These are phyloP conservation scores for Boletus sensibilis DNA, from an alignment of 768 basidiomycete genomes.

Conservation along the genomic window DNA sequence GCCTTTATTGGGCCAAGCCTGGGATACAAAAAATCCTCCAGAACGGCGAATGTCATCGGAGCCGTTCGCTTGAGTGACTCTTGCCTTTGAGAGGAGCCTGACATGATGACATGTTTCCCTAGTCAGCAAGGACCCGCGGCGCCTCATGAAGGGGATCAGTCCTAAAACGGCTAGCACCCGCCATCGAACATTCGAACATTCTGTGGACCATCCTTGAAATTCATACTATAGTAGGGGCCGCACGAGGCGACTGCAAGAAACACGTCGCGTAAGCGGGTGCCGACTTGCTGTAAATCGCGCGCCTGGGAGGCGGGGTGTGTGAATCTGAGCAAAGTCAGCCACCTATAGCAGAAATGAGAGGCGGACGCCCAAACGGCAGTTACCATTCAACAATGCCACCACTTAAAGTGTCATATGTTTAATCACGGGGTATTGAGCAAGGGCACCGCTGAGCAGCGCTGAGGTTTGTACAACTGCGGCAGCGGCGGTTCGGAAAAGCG, in stretches of 20 bases:
- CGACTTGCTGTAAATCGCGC: constrained; percentile 24
- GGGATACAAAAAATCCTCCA: not conserved
- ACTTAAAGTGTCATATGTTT: not conserved
- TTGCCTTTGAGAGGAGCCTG: constrained; percentile 19
- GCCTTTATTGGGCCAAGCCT: not conserved
- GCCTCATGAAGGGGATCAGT: not conserved
- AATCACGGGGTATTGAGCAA: not conserved
- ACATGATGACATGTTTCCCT: not conserved
- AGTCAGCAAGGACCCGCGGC: not conserved
- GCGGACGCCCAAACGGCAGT: not conserved
- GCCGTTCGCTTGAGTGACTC: constrained; percentile 8
- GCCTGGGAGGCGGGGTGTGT: not conserved
- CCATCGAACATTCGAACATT: constrained; percentile 6
- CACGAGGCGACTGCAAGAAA: constrained; percentile 3
- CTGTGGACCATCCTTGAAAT: not conserved
- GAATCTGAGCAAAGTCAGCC: not conserved
- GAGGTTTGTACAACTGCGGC: not conserved
- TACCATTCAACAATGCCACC: not conserved
- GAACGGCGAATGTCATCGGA: not conserved
- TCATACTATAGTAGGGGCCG: not conserved
- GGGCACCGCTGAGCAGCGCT: too few species aligned
- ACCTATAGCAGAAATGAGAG: not conserved
- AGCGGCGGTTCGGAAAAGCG: not conserved
- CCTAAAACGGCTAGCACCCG: constrained; percentile 6
- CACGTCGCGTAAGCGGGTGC: not conserved